Base-by-base conservation (phyloP, 148 eudicot species). In the Suaeda aralocaspica region DNA sequence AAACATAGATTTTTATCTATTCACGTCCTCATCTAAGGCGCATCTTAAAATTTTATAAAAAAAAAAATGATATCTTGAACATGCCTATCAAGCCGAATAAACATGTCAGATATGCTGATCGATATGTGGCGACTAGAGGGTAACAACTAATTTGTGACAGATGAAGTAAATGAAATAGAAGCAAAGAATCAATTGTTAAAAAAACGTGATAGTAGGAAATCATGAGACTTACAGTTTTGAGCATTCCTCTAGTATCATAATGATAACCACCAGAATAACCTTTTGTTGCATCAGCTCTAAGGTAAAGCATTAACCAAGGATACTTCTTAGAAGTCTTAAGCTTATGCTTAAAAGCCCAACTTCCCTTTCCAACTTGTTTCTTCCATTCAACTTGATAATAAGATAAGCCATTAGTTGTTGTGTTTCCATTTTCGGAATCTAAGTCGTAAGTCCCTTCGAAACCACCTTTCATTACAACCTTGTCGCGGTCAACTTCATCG, bases 281-380 rank as follows among this genome's bases (percentile, higher is more conserved):
- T 36, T 46, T 64, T 8, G 90, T 84, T 0, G 90, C 90, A 78
- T 86, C 90, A 16, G 90, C 87, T 58, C 90, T 78, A 0, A 86
- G 76, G 64, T 86, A 86, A 63, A 86, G 58, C 90, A 84, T 86
- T 12, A 87, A 73, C 91, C 91, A 87, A 22, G 91, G 91, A 70
- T 87, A 84, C 52, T 76, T 69, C 7, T 76, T 77, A 0, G 91
- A 80, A 29, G 86, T 87, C 60, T 71, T 72, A 10, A 87, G 83
- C 74, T 84, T 87, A 75, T 87, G 91, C 15, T 31, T 74, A 55
- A 87, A 84, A 5, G 42, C 75, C 91, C 91, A 87, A 51, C 91
- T 75, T 31, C 80, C 86, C 6, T 21, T 29, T 11, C 85, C 85
- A 59, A 75, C 74, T 67, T 79, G 62, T 71, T 87, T 87, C 83